Evolutionary conservation across 257 asterid genomes (phyloP).

Genomic region (Solanum tarijense): DNA sequence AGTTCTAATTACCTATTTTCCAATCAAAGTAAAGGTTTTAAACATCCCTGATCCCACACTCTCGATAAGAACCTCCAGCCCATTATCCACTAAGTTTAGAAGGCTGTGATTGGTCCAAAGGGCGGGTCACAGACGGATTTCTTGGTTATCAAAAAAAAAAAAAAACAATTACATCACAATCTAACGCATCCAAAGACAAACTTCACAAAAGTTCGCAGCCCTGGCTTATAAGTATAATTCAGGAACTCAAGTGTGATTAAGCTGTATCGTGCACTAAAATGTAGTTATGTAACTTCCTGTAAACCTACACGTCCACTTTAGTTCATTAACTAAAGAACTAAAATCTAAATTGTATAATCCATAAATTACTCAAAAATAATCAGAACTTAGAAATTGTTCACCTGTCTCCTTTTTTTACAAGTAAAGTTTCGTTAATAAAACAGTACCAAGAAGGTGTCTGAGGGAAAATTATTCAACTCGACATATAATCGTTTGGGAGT

Average conservation of each 20-base stretch:
- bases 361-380: neutral
- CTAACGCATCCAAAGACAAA: neutral
- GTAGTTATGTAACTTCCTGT: neutral
- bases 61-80: neutral
- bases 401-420: neutral
- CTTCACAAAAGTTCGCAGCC: neutral
- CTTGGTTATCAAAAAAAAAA: no score
- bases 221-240: neutral
- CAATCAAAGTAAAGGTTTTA: neutral
- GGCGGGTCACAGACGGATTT: no score
- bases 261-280: neutral
- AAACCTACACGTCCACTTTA: neutral
- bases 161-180: neutral
- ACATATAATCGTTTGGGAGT: neutral
- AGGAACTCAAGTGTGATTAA: neutral
- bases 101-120: no score
- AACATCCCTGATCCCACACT: neutral
- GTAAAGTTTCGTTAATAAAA: neutral
- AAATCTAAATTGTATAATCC: neutral
- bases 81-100: no score
- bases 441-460: neutral
- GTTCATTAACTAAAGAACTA: neutral
- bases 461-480: neutral
- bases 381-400: neutral
- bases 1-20: neutral